Evolutionary conservation across 352 stramenopile genomes (phyloP), one percentile per base, ranked within the genome.

Genomic region (Phytophthora melonis): DNA sequence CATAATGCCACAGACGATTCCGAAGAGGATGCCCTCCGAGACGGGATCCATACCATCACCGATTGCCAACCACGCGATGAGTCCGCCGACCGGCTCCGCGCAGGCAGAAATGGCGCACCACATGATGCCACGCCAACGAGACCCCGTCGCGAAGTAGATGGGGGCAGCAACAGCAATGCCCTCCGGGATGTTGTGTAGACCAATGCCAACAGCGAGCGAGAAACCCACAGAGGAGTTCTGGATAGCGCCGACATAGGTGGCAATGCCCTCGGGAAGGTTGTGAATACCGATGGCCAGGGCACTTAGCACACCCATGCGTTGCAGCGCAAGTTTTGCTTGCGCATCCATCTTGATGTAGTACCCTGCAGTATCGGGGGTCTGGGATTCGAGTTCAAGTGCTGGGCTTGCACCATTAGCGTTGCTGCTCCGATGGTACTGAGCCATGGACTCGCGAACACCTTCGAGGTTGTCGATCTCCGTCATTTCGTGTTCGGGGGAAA

Each of bases 181-280:
- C 68, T 99, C 97, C 1, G 97, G 95, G 64, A 99, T 98, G 74
- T 99, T 99, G 82, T 99, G 97, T 25, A 99, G 91, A 6, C 89
- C 95, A 66, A 99, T 99, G 23, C 93, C 97, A 41, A 99, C 81
- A 1, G 97, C 96, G 6, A 99, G 82, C 16, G 96, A 93, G 52
- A 90, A 79, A 39, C 97, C 97, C 13, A 99, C 91, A 1, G 75
- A 86, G 2, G 94, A 92, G 74, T 98, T 93, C 8, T 97, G 74
- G 6, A 99, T 75, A 1, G 94, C 87, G 0, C 90, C 93, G 23
- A 98, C 93, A 72, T 98, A 99, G 5, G 96, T 99, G 16, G 95
- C 96, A n/a, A 99, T 92, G 13, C 96, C 96, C 75, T 99, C 96
- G 8, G 97, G 97, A 32, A 99, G 93, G 74, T 99, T 99, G 82